Base-by-base conservation (phyloP, 805 yeast species). In the Teunomyces panamensis region DNA sequence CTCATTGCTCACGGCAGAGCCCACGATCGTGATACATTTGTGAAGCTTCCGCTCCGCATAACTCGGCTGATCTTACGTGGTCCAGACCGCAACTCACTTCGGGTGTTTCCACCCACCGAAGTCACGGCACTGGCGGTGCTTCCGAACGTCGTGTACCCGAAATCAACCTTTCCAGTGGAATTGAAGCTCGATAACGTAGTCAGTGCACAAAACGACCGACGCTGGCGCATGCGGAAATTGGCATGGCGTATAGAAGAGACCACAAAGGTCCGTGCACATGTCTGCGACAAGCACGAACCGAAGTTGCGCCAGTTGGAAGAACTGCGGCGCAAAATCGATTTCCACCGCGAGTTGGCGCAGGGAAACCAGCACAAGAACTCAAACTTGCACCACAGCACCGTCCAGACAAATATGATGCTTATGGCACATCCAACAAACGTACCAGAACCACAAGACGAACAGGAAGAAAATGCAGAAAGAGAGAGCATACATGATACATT, bases 91-190 rank as follows among this genome's bases (percentile, higher is more conserved):
- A 89, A 87, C 59, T 88, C 96, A 1, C 69, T 89, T 33, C 78
- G 99, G 51, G 88, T 94, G 1, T 94, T 94, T 66, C 99, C 99
- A 0, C 98, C 99, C 6, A 92, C 98, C 0, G 87, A 86, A 37
- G 84, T 94, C 32, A 84, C 89, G 2, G 95, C 96, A 5, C 81
- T 86, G 26, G 94, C 96, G 7, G 86, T 84, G 11, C 71, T 94
- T 43, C 99, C 99, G 2, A 87, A 87, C 53, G 96, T 90, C 11
- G 78, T 88, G 29, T 88, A 88, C 64, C 98, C 98, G 9, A 85
- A 87, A 62, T 85, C 96, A 0, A 75, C 85, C 0, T 89, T 94
- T 60, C 86, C 94, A 0, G 75, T 92, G 17, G 97, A 90, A 60
- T 71, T 94, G 59, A 81, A 84, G 54, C 68, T 94, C 58, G 96